phyloP scores from a whole-genome alignment of 192 early-diverging fungal species.

The Tieghemiomyces parasiticus region DNA sequence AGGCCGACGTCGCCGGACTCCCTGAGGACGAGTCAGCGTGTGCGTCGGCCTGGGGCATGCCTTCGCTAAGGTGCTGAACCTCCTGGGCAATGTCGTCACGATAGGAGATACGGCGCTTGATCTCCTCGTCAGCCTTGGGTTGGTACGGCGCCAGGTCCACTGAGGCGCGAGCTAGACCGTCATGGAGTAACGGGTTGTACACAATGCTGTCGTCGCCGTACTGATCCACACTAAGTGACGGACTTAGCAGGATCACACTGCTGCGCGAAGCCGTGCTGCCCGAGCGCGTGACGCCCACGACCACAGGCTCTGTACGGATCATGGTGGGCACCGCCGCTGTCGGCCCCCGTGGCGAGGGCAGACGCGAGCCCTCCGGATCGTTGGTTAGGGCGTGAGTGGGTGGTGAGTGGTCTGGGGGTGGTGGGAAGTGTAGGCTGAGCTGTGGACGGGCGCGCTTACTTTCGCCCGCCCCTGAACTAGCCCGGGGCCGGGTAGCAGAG shows the following conservation, averaged over 20 bases:
- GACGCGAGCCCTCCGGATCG: too few relatives aligned
- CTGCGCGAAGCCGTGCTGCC: background rate
- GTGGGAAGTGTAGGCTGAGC: too few relatives aligned
- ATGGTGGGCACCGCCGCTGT: too few relatives aligned
- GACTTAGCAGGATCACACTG: background rate
- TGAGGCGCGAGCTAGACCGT: background rate
- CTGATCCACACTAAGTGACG: background rate
- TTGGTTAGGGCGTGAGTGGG: too few relatives aligned
- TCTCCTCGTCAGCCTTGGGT: background rate
- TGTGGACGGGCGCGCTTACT: too few relatives aligned
- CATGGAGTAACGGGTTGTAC: background rate
- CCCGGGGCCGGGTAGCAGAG: too few relatives aligned
- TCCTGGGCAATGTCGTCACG: background rate
- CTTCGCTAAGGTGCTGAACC: background rate
- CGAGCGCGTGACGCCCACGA: background rate
- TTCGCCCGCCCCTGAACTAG: too few relatives aligned
- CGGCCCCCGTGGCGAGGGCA: too few relatives aligned
- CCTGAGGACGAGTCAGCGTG: too few relatives aligned
- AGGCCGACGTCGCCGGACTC: background rate
- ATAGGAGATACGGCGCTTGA: background rate
- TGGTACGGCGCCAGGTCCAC: slow-evolving; percentile 5
- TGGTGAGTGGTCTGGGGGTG: too few relatives aligned
- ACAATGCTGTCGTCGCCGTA: background rate
- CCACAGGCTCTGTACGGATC: too few relatives aligned
- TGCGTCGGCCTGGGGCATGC: background rate